A percentile compares a stretch with the other conserved stretches of the same genome.
phyloP scores from a whole-genome alignment of 2,329 filamentous ascomycete species.

The Epichloe bromicola region DNA sequence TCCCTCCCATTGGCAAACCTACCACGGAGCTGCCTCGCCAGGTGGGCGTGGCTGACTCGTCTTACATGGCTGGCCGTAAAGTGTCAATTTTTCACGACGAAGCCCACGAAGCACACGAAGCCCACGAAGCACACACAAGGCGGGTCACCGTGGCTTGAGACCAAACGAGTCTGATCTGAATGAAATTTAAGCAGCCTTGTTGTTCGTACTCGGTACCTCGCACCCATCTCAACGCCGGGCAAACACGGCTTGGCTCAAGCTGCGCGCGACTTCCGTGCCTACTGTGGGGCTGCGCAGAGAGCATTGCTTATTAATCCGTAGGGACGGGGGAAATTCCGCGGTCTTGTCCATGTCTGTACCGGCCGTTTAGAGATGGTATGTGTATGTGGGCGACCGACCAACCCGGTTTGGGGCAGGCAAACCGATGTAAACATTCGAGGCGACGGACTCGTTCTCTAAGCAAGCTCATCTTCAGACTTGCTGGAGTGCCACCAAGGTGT shows the following conservation, averaged over 20 bases:
- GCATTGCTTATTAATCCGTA: background rate
- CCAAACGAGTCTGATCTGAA: background rate
- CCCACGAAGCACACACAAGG: no score
- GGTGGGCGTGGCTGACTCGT: background rate
- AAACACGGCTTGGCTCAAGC: background rate
- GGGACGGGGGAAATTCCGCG: background rate
- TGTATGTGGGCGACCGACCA: no score
- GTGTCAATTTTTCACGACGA: background rate
- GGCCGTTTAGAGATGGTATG: no score
- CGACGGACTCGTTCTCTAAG: no score
- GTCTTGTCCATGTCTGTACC: no score
- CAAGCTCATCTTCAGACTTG: no score
- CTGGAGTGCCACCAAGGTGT: no score
- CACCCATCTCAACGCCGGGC: background rate
- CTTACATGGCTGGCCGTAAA: background rate
- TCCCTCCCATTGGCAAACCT: no score
- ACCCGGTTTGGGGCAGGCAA: no score
- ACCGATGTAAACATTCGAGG: no score
- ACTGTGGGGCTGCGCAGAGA: background rate
- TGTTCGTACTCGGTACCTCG: background rate
- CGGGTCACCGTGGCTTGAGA: background rate
- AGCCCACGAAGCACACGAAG: no score
- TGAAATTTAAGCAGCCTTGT: background rate
- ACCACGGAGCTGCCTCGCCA: no score
- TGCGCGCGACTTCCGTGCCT: background rate